Evolutionary conservation across 1,284 basidiomycete species (phyloP), one percentile per base, ranked within the genome.

Genomic region (Austroboletus niveus): DNA sequence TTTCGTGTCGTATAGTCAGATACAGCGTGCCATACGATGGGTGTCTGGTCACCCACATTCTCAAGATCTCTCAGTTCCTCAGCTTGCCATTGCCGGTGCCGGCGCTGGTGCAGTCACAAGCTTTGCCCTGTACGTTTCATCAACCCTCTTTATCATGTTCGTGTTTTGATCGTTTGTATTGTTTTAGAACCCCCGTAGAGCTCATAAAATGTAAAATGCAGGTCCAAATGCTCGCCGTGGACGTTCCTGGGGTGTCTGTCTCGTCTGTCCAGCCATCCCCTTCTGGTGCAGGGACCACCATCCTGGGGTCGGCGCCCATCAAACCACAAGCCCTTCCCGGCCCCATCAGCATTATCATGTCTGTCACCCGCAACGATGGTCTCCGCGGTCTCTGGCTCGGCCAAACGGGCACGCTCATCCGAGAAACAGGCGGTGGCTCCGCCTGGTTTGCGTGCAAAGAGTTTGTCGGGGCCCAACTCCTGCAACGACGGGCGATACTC

Each of bases 161-260:
- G n/a, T 45, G 36, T 41, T 11, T 31, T 54, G 35, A 58, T 17
- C 14, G 6, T n/a, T n/a, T n/a, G n/a, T n/a, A n/a, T n/a, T n/a
- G n/a, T n/a, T n/a, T n/a, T n/a, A n/a, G n/a, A n/a, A n/a, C n/a
- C n/a, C n/a, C n/a, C n/a, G n/a, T n/a, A n/a, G n/a, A n/a, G n/a
- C n/a, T n/a, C n/a, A n/a, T n/a, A n/a, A n/a, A 29, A 73, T 98
- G 95, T 73, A 91, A 92, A 66, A 96, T 98, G 94, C 96, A 99
- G 74, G 96, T 98, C 1, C 94, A 98, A 69, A 89, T 93, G 81
- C 78, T 92, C 38, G 73, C 75, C 5, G 64, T 72, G 3, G 53
- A 58, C 8, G 50, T 53, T 34, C 66, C 42, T 60, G 61, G 59
- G 30, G 45, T 62, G 32, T 62, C 64, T 53, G 15, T 60, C 20